These are phyloP conservation scores for Boletus fagicola DNA, from an alignment of 768 basidiomycete species.

Conservation along the genomic window DNA sequence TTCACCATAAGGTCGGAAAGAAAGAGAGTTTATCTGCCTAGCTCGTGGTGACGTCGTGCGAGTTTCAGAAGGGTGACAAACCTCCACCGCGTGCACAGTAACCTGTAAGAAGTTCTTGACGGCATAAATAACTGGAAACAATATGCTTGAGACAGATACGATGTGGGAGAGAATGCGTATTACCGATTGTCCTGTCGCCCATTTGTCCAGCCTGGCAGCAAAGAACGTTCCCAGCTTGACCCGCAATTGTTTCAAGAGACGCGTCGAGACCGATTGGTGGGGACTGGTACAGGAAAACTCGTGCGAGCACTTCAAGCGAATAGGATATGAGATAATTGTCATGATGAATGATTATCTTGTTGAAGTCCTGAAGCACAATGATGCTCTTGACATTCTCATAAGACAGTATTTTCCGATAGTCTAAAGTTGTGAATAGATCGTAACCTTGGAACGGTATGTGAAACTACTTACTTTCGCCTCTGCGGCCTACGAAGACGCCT, in stretches of 20 bases:
- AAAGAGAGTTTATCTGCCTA: conserved; percentile 28
- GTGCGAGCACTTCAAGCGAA: conserved; percentile 67
- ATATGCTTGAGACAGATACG: conserved; percentile 6
- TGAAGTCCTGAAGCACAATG: conserved; percentile 56
- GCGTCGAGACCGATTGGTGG: conserved; percentile 48
- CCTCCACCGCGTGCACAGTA: conserved; percentile 62
- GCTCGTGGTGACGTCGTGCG: conserved; percentile 37
- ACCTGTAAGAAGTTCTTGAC: conserved; percentile 59
- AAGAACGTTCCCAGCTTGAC: conserved; percentile 51
- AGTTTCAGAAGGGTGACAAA: conserved; percentile 40
- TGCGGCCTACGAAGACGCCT: conserved; percentile 68
- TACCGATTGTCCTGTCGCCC: conserved; percentile 56
- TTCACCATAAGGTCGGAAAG: conserved; percentile 65
- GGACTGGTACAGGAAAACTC: conserved; percentile 51
- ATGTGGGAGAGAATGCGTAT: conserved; percentile 17
- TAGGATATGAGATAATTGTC: conserved; percentile 61
- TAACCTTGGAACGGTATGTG: neutral
- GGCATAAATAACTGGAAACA: conserved; percentile 61
- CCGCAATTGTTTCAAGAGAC: conserved; percentile 60
- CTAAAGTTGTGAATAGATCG: conserved; percentile 34
- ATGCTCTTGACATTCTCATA: conserved; percentile 51
- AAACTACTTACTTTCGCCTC: conserved; percentile 49
- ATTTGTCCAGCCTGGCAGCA: conserved; percentile 60
- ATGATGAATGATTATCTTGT: conserved; percentile 66
- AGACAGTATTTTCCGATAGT: conserved; percentile 56